Conservation (phyloP, 441 rosid genomes). For the Brassica hybrid region DNA sequence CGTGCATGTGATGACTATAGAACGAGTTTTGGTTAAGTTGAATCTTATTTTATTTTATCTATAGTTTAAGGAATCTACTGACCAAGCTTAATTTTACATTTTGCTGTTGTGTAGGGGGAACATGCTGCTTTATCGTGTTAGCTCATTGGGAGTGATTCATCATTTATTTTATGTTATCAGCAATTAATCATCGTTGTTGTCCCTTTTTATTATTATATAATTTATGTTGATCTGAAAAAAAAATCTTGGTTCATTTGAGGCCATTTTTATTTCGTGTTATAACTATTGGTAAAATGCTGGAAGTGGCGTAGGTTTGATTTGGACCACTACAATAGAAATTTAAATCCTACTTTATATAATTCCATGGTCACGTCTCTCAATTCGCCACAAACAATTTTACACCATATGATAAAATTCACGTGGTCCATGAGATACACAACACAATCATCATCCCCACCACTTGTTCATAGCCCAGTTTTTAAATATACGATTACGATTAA, state of each 20-base stretch:
- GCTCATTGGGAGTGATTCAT: slow-evolving; percentile 23
- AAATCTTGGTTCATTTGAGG: slow-evolving; percentile 23
- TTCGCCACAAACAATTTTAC: background rate
- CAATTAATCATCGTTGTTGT: slow-evolving; percentile 18
- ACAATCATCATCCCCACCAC: slow-evolving; percentile 10
- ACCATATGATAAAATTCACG: slow-evolving; percentile 8
- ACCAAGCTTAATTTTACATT: background rate
- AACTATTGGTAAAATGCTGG: background rate
- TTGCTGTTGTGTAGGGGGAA: slow-evolving; percentile 24
- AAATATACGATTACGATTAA: background rate
- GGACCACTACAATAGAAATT: slow-evolving; percentile 7
- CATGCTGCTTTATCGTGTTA: slow-evolving; percentile 18
- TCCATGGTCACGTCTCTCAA: slow-evolving; percentile 17
- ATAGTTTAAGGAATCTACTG: background rate
- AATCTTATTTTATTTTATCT: background rate
- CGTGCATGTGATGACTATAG: background rate
- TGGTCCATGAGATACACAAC: slow-evolving; percentile 25
- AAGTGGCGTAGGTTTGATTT: slow-evolving; percentile 8
- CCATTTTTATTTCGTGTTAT: background rate
- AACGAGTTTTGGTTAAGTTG: background rate
- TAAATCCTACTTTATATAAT: background rate
- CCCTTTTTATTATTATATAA: background rate
- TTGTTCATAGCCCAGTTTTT: background rate
- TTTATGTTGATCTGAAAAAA: slow-evolving; percentile 22
- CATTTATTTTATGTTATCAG: slow-evolving; percentile 33